Percentiles rank a stretch among this genome's conserved stretches.
phyloP scores from a whole-genome alignment of 2,329 filamentous ascomycete genomes.

The Fusarium tricinctum region DNA sequence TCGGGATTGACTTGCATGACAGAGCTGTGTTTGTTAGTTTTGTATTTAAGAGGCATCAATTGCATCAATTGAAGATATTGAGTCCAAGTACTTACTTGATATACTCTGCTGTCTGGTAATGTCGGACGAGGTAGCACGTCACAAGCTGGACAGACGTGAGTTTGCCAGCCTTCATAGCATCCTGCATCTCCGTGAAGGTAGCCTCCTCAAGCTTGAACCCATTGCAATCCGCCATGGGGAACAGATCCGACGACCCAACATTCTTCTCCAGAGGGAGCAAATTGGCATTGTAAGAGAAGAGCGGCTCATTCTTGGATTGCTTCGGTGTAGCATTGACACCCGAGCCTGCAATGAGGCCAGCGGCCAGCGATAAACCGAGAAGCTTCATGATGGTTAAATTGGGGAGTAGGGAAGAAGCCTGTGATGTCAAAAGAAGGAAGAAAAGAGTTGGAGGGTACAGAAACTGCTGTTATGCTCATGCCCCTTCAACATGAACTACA shows the following conservation, averaged over 20 bases:
- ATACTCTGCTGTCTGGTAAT: constrained; percentile 74
- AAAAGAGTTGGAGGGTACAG: constrained; percentile 10
- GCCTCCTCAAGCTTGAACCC: constrained; percentile 76
- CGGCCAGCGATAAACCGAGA: constrained; percentile 41
- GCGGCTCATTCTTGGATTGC: constrained; percentile 20
- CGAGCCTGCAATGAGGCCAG: constrained; percentile 41
- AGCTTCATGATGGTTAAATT: constrained; percentile 40
- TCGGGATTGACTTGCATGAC: constrained; percentile 79
- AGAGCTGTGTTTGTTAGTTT: constrained; percentile 56
- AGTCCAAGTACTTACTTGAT: constrained; percentile 64
- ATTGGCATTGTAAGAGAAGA: constrained; percentile 47
- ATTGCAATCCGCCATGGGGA: constrained; percentile 74
- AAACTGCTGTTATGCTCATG: constrained; percentile 31
- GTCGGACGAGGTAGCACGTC: constrained; percentile 73
- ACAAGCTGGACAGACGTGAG: constrained; percentile 71
- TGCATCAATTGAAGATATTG: neutral
- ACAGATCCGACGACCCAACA: constrained; percentile 58
- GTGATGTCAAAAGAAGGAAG: constrained; percentile 5
- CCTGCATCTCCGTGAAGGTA: constrained; percentile 76
- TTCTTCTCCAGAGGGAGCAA: constrained; percentile 56
- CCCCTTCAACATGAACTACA: constrained; percentile 3
- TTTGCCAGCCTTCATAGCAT: constrained; percentile 65
- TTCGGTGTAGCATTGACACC: constrained; percentile 28
- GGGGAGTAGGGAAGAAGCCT: neutral
- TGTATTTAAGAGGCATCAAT: neutral